Percentiles rank a stretch among this genome's conserved stretches.
phyloP scores from a whole-genome alignment of 768 basidiomycete genomes.

The Pisolithus tinctorius region DNA sequence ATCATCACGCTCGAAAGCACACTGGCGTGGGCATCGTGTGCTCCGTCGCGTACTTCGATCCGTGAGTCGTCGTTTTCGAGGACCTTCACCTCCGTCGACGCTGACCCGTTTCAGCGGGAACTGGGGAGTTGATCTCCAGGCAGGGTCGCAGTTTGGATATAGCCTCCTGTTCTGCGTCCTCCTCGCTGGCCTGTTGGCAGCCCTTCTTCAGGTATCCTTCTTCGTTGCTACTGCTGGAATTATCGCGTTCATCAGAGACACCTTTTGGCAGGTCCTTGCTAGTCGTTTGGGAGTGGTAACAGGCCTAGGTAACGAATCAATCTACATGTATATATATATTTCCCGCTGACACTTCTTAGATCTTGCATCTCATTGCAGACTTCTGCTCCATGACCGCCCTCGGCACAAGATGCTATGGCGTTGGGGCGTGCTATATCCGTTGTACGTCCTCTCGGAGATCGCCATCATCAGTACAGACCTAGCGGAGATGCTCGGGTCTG shows the following conservation, averaged over 20 bases:
- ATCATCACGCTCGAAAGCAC: conserved; percentile 55
- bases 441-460: conserved; percentile 58
- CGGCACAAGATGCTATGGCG: conserved; percentile 50
- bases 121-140: conserved; percentile 87
- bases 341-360: conserved; percentile 32
- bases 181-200: conserved; percentile 74
- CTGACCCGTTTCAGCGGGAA: conserved; percentile 49
- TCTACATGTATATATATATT: background rate
- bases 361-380: conserved; percentile 56
- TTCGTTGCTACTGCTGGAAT: background rate
- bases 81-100: background rate
- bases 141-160: conserved; percentile 82
- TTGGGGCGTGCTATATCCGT: conserved; percentile 56
- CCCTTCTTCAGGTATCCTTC: conserved; percentile 64
- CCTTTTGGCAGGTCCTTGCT: conserved; percentile 56
- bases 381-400: conserved; percentile 59
- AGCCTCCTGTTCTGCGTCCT: conserved; percentile 81
- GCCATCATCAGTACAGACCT: conserved; percentile 76
- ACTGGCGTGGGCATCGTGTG: conserved; percentile 83
- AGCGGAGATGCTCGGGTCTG: conserved; percentile 76
- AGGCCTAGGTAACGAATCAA: conserved; percentile 51
- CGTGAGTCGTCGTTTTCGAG: conserved; percentile 38
- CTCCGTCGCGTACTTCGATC: conserved; percentile 85
- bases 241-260: conserved; percentile 1
- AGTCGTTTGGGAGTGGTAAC: conserved; percentile 79